Conservation (phyloP, 441 rosid species). For the Gossypium davidsonii region DNA sequence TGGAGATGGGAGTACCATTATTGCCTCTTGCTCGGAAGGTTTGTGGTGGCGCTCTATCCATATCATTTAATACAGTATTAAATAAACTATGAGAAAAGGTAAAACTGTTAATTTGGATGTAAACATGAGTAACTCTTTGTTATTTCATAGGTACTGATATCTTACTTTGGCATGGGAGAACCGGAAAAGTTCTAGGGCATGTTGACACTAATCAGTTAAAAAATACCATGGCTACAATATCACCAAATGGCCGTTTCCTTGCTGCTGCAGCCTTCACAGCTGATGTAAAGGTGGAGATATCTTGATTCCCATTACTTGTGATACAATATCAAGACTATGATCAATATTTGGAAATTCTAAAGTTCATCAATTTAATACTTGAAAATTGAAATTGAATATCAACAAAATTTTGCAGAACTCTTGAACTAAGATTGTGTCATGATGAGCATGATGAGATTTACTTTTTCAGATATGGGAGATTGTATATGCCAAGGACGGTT, state of each 20-base stretch:
- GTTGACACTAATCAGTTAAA: constrained; percentile 90
- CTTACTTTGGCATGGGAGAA: constrained; percentile 85
- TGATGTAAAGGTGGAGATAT: constrained; percentile 62
- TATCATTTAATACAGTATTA: neutral
- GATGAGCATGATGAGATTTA: neutral
- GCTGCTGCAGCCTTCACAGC: constrained; percentile 99
- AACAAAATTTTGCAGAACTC: neutral
- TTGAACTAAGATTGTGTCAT: neutral
- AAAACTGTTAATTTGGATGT: neutral
- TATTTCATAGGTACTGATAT: constrained; percentile 72
- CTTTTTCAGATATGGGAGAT: constrained; percentile 72
- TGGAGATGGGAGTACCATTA: constrained; percentile 75
- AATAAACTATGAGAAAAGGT: neutral
- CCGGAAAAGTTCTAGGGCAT: constrained; percentile 55
- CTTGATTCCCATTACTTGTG: neutral
- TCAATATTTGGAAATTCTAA: neutral
- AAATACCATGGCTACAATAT: constrained; percentile 78
- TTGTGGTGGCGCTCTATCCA: neutral
- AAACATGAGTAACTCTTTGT: neutral
- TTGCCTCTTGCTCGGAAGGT: constrained; percentile 97
- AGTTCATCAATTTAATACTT: neutral
- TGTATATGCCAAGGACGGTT: constrained; percentile 91
- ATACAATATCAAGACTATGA: neutral
- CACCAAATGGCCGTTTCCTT: constrained; percentile 93
- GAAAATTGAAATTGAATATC: neutral